A percentile compares a stretch with the other conserved stretches of the same genome.
These are phyloP conservation scores for Carnegiea gigantea DNA, from an alignment of 179 eudicot species.

Conservation along the genomic window DNA sequence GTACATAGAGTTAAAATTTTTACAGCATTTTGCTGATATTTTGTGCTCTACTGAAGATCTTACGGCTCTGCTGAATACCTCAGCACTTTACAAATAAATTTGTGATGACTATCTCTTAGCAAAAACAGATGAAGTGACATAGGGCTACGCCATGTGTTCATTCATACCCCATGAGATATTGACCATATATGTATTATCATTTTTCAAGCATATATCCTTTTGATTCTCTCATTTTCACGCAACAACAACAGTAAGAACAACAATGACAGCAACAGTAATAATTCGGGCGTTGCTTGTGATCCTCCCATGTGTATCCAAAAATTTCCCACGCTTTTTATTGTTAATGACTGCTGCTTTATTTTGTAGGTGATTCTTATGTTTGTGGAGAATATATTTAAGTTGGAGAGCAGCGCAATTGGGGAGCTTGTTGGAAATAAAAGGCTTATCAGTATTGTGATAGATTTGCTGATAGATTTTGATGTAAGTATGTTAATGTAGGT, in stretches of 20 bases:
- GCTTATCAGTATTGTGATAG: constrained; percentile 61
- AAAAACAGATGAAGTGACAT: neutral
- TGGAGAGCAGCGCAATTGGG: constrained; percentile 74
- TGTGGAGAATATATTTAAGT: constrained; percentile 74
- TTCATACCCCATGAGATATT: neutral
- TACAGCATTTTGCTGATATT: neutral
- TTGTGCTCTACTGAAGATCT: neutral
- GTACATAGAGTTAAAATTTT: neutral
- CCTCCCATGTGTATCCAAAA: neutral
- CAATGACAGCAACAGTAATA: no score
- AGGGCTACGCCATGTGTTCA: neutral
- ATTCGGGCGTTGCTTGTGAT: neutral
- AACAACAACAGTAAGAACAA: no score
- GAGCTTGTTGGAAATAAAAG: constrained; percentile 60
- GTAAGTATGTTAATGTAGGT: constrained; percentile 45
- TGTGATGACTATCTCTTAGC: neutral
- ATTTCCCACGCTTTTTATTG: neutral
- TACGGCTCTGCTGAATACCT: neutral
- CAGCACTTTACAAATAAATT: neutral
- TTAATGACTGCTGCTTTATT: constrained; percentile 12
- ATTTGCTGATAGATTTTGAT: constrained; percentile 78
- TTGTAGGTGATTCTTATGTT: constrained; percentile 49
- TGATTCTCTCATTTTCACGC: neutral
- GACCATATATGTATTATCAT: neutral
- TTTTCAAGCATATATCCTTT: neutral